These are phyloP conservation scores for Akebia trifoliata DNA, from an alignment of 164 flowering plant species.

Conservation along the genomic window DNA sequence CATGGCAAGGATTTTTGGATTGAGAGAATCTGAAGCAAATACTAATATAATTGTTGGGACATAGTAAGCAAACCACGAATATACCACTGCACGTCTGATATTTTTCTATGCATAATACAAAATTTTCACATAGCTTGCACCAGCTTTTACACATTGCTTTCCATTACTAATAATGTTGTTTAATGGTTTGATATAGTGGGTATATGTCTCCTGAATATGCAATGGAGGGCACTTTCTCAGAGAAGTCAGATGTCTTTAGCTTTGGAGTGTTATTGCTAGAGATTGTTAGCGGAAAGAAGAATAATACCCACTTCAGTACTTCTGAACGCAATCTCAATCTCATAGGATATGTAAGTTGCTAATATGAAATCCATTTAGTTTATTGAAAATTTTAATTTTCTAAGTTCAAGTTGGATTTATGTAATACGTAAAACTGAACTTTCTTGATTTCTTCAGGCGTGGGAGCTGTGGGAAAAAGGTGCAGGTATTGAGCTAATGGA, in stretches of 20 bases:
- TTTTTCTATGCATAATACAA: too few species aligned
- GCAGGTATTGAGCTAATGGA: background rate
- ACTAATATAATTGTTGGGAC: background rate
- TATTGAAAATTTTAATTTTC: too few species aligned
- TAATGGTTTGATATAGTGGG: too few species aligned
- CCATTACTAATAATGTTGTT: too few species aligned
- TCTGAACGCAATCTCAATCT: background rate
- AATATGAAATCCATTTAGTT: too few species aligned
- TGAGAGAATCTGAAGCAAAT: background rate
- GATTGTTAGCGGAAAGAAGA: conserved; percentile 1
- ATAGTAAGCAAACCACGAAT: too few species aligned
- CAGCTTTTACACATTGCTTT: too few species aligned
- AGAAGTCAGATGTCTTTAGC: background rate
- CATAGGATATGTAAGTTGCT: conserved; percentile 1
- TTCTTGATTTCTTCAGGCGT: background rate
- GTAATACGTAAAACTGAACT: background rate
- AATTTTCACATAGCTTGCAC: too few species aligned
- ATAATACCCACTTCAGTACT: background rate
- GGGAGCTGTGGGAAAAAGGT: conserved; percentile 2
- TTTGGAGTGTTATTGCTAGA: background rate
- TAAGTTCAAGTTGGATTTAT: too few species aligned
- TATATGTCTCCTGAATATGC: conserved; percentile 9
- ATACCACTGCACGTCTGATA: too few species aligned
- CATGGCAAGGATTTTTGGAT: background rate
- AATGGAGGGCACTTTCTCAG: conserved; percentile 1